These are phyloP conservation scores for Paramecium sexaurelia DNA, from an alignment of 73 alveolate genomes.

Conservation along the genomic window DNA sequence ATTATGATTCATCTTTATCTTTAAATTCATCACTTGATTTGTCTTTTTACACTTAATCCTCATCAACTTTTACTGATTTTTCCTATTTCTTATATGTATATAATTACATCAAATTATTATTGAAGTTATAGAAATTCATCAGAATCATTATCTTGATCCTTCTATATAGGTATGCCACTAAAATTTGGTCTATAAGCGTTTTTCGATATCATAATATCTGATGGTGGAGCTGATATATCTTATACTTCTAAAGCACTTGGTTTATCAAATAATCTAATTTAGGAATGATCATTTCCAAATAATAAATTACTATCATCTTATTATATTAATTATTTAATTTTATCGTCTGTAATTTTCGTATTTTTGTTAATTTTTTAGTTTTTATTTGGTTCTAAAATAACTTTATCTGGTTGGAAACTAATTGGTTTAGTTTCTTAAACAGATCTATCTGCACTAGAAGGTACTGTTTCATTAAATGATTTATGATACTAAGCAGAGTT, in stretches of 20 bases:
- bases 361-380: not conserved
- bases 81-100: not conserved
- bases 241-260: conserved; percentile 8
- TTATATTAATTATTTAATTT: not conserved
- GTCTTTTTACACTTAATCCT: not conserved
- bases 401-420: not conserved
- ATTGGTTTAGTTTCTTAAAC: not conserved
- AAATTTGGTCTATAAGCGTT: not conserved
- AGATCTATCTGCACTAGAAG: conserved; percentile 11
- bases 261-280: conserved; percentile 23
- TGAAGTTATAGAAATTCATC: not conserved
- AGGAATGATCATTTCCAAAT: conserved; percentile 17
- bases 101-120: not conserved
- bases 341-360: not conserved
- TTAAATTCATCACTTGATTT: not conserved
- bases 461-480: conserved; percentile 11
- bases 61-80: not conserved
- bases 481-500: not conserved
- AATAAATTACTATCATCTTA: conserved; percentile 30
- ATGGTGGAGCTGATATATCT: conserved; percentile 25
- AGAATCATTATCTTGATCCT: conserved; percentile 11
- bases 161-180: not conserved
- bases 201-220: not conserved
- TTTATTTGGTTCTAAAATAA: not conserved
- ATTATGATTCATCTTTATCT: conserved; percentile 47